Base-by-base conservation (phyloP, 148 eudicot genomes). In the Chenopodium suecicum region DNA sequence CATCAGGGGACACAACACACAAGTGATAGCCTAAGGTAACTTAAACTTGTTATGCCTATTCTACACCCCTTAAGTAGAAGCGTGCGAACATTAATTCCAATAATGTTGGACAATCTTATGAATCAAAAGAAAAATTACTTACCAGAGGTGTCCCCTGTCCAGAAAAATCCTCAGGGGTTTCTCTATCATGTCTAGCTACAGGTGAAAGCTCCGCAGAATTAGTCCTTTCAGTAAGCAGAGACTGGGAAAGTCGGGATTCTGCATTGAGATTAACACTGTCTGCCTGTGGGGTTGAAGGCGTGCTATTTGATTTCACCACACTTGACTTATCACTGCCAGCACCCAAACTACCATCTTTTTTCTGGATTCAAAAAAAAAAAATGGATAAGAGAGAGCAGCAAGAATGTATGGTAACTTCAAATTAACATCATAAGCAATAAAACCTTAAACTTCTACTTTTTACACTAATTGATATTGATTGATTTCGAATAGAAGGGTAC, bases 271-370 rank as follows among this genome's bases (percentile, higher is more conserved):
- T 91, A 58, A 83, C 80, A 80, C 91, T 91, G 78, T 94, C 98
- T 82, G 94, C 97, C 81, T 89, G 97, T 72, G 99, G 98, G 31
- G 99, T 96, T 86, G 99, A 96, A 74, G 98, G 94, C 41, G 92
- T 90, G 84, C 97, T 92, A 62, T 81, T 86, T 79, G 99, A 90
- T 76, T 90, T 94, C 76, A 91, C 82, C 80, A 93, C 98, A 86
- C 97, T 96, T 73, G 99, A 96, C 87, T 87, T 94, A 71, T 96
- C 99, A 86, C 99, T 96, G 44, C 87, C 79, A 85, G 91, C 85
- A 73, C 95, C 98, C 82, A 83, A 83, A 81, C 92, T 83, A 84
- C 89, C 89, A 69, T 94, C 99, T 80, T 94, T 92, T 89, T 92
- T 96, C 99, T 96, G 93, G 52, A 56, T 2, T 56, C 64, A 60